These are phyloP conservation scores for Penicillium nucicola DNA, from an alignment of 495 filamentous ascomycete genomes.

Conservation along the genomic window DNA sequence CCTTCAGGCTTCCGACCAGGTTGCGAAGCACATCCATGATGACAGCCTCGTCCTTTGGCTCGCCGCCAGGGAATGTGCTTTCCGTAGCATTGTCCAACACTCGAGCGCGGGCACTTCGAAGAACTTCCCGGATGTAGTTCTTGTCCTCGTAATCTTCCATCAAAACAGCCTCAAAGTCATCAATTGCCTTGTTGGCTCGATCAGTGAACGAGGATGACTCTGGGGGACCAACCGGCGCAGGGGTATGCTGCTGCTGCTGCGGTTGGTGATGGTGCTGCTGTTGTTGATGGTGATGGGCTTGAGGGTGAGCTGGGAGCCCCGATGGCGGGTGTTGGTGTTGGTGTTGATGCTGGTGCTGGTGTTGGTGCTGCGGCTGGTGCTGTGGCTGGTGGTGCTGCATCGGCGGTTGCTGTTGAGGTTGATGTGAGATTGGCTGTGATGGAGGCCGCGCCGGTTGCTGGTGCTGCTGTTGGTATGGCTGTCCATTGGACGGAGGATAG, in stretches of 20 bases:
- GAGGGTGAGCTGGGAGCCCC: constrained; percentile 26
- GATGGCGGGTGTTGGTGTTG: constrained; percentile 30
- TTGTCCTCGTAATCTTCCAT: constrained; percentile 51
- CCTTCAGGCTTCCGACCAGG: constrained; percentile 41
- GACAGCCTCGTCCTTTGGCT: constrained; percentile 46
- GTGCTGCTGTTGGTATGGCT: constrained; percentile 17
- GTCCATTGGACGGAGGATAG: constrained; percentile 17
- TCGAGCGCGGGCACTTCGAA: constrained; percentile 48
- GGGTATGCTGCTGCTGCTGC: constrained; percentile 18
- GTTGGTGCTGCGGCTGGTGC: too few relatives aligned
- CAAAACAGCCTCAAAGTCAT: constrained; percentile 46
- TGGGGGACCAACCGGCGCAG: constrained; percentile 49
- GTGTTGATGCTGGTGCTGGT: constrained; percentile 21
- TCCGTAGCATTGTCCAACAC: constrained; percentile 39
- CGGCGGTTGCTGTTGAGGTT: constrained; percentile 16
- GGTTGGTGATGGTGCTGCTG: constrained; percentile 30
- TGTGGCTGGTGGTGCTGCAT: constrained; percentile 14
- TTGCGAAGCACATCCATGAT: constrained; percentile 42
- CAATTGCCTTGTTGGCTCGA: constrained; percentile 47
- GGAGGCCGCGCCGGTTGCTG: constrained; percentile 22
- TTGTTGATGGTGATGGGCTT: constrained; percentile 24
- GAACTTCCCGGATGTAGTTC: constrained; percentile 49
- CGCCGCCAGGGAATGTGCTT: constrained; percentile 47
- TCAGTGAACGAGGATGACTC: constrained; percentile 45
- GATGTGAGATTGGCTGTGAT: constrained; percentile 24